A percentile compares a stretch with the other conserved stretches of the same genome.
phyloP scores from a whole-genome alignment of 441 rosid species.

The Erodium chrysanthum region DNA sequence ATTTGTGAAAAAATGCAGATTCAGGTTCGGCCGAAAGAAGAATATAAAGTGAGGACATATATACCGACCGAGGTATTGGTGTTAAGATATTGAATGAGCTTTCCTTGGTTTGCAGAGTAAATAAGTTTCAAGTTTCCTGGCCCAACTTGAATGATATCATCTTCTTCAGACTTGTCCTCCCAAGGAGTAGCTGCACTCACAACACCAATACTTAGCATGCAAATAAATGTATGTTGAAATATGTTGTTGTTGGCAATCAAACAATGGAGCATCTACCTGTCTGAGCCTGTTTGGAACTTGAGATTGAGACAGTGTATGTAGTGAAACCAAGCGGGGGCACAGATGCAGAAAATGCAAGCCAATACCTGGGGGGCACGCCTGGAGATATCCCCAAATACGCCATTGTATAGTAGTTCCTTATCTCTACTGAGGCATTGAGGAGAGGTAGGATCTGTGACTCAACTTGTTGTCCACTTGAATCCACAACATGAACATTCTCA shows the following conservation, averaged over 20 bases:
- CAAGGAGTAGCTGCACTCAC: conserved; percentile 30
- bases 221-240: conserved; percentile 15
- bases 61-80: conserved; percentile 29
- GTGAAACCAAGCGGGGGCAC: conserved; percentile 93
- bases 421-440: conserved; percentile 38
- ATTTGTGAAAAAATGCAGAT: conserved; percentile 1
- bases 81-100: conserved; percentile 36
- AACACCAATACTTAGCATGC: conserved; percentile 12
- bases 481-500: conserved; percentile 56
- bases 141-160: conserved; percentile 37
- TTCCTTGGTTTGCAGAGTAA: conserved; percentile 40
- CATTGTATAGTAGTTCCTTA: conserved; percentile 63
- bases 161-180: conserved; percentile 25
- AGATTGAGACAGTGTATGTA: conserved; percentile 70
- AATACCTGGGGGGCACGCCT: conserved; percentile 55
- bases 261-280: conserved; percentile 53
- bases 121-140: conserved; percentile 44
- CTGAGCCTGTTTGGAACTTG: conserved; percentile 34
- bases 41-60: conserved; percentile 20
- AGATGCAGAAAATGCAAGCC: conserved; percentile 75
- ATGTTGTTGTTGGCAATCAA: not conserved
- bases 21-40: not conserved
- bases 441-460: conserved; percentile 79
- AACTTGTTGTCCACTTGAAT: conserved; percentile 73
- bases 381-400: conserved; percentile 72